Percentiles rank a stretch among this genome's conserved stretches.
Conservation (phyloP, 768 basidiomycete species). For the Tylopilus plumbeoviolaceoides region DNA sequence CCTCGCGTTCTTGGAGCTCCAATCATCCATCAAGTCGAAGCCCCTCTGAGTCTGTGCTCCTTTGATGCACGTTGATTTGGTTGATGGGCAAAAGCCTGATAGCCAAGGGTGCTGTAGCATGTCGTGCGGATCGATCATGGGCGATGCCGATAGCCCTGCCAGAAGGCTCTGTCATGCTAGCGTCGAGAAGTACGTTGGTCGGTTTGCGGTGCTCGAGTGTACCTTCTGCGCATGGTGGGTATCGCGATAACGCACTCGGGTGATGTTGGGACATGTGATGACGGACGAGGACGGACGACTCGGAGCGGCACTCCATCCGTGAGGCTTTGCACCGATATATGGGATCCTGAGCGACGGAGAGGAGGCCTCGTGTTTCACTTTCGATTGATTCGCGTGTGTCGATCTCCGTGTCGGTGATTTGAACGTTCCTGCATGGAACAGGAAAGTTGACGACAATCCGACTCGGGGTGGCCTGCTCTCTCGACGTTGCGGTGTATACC, state of each 20-base stretch:
- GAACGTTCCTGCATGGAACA: not conserved
- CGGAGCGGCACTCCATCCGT: not conserved
- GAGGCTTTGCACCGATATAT: not conserved
- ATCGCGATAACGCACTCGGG: not conserved
- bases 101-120: not conserved
- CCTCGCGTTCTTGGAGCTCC: not conserved
- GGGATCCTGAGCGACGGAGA: not conserved
- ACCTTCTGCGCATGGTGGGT: not conserved
- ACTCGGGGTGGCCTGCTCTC: not conserved
- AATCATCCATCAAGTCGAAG: not conserved
- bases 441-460: not conserved
- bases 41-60: not conserved
- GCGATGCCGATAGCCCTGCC: conserved; percentile 6
- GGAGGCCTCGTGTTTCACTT: not conserved
- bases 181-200: not conserved
- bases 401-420: not conserved
- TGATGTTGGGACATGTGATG: not conserved
- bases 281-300: not conserved
- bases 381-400: not conserved
- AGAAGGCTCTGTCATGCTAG: not conserved
- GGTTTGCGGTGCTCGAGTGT: not conserved
- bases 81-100: not conserved
- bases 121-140: not conserved
- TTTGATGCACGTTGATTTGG: not conserved
- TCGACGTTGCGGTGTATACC: not conserved